Evolutionary conservation across 371 early-diverging fungal species (phyloP).

Genomic region (Mortierella sp.): DNA sequence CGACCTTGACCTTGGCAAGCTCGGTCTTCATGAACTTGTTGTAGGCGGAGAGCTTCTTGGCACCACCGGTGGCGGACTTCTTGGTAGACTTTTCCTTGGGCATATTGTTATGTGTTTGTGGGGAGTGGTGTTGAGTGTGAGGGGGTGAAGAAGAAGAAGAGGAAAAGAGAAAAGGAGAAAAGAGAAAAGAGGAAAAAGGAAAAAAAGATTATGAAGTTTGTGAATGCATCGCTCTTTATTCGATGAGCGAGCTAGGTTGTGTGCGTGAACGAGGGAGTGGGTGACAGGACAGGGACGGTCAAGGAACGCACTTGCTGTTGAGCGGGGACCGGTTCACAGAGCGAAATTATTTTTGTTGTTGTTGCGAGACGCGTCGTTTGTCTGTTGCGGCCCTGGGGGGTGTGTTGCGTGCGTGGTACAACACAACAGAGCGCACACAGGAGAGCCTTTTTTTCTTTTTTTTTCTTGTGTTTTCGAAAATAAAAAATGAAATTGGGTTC

Average conservation of each 20-base stretch:
- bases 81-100: conserved; percentile 57
- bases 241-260: neutral
- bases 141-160: neutral
- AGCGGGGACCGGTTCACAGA: conserved; percentile 4
- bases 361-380: neutral
- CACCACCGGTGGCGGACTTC: conserved; percentile 53
- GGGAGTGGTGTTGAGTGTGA: neutral
- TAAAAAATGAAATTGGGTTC: neutral
- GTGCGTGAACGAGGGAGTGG: too few species aligned
- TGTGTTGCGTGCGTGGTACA: neutral
- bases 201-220: conserved; percentile 38
- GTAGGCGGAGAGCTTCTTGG: conserved; percentile 74
- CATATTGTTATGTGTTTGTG: conserved; percentile 29
- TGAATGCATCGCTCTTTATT: conserved; percentile 29
- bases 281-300: too few species aligned
- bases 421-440: neutral
- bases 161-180: conserved; percentile 1
- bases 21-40: conserved; percentile 82
- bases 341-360: neutral
- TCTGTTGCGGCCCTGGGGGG: neutral
- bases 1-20: conserved; percentile 75
- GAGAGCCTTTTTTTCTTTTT: neutral
- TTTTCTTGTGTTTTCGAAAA: neutral
- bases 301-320: too few species aligned
- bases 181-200: conserved; percentile 4